phyloP scores from a whole-genome alignment of 805 yeast species.

The Torulaspora gathmanii region DNA sequence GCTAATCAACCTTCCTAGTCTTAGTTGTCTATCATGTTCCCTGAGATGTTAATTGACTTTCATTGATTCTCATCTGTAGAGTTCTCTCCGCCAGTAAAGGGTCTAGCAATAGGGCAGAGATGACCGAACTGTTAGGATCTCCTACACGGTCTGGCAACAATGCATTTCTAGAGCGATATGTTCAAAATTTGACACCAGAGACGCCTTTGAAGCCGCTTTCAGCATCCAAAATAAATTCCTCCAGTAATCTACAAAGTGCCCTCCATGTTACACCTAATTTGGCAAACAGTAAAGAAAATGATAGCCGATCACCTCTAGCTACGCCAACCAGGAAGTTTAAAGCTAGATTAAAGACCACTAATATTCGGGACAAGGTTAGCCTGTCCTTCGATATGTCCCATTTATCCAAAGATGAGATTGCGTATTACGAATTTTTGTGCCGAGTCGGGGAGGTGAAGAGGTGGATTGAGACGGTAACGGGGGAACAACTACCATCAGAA shows the following conservation, averaged over 20 bases:
- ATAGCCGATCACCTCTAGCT: not conserved
- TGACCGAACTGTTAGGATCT: constrained; percentile 21
- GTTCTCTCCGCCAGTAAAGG: too few species aligned
- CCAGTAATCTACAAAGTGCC: constrained; percentile 3
- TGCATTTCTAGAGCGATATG: constrained; percentile 29
- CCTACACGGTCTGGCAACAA: constrained; percentile 19
- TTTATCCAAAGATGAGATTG: constrained; percentile 23
- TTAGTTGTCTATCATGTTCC: too few species aligned
- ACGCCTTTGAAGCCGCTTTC: constrained; percentile 23
- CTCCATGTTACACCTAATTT: not conserved
- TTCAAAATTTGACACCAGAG: constrained; percentile 22
- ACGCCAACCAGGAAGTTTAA: not conserved
- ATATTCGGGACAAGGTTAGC: not conserved
- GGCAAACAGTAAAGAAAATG: constrained; percentile 2
- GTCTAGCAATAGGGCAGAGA: not conserved
- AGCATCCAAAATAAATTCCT: constrained; percentile 24
- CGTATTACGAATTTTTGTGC: constrained; percentile 74
- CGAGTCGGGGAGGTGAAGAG: constrained; percentile 74
- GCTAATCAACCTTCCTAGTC: too few species aligned
- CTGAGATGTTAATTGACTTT: too few species aligned
- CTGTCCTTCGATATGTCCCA: not conserved
- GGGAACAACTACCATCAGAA: constrained; percentile 53
- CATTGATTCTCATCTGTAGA: too few species aligned
- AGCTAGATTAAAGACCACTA: not conserved
- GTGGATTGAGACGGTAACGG: constrained; percentile 67